Percentiles rank a stretch among this genome's conserved stretches.
Evolutionary conservation across 257 asterid species (phyloP).

Genomic region (Dorcoceras hygrometricum): DNA sequence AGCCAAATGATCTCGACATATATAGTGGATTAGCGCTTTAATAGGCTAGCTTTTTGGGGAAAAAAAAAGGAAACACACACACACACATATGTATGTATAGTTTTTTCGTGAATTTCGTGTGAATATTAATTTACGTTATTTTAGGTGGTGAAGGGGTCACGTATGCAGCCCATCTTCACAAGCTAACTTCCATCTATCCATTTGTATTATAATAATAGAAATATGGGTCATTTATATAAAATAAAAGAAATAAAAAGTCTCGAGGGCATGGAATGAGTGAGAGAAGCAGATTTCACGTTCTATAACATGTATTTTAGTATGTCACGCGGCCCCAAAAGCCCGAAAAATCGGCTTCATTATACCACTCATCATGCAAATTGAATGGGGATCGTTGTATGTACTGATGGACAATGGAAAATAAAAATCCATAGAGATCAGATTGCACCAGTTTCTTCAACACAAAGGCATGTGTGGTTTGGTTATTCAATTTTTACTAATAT

Average conservation of each 20-base stretch:
- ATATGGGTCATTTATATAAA: neutral
- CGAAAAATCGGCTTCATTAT: neutral
- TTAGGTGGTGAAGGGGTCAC: neutral
- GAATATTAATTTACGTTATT: no score
- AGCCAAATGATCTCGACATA: no score
- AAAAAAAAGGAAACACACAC: no score
- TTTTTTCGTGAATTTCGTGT: no score
- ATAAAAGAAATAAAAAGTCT: constrained; percentile 2
- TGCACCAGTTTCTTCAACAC: no score
- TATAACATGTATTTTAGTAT: constrained; percentile 27
- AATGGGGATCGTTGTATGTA: neutral
- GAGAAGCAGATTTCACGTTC: constrained; percentile 39
- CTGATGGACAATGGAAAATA: neutral
- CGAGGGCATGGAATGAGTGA: constrained; percentile 30
- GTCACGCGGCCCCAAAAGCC: constrained; percentile 28
- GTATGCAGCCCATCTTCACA: neutral
- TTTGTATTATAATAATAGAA: neutral
- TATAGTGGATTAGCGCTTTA: no score
- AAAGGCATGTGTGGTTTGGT: no score
- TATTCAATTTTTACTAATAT: no score
- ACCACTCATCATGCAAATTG: neutral
- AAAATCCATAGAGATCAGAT: no score
- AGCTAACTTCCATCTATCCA: constrained; percentile 20
- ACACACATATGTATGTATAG: no score
- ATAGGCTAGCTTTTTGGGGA: no score